Evolutionary conservation across 2,329 filamentous ascomycete genomes (phyloP).

Genomic region (Trichoderma arundinaceum): DNA sequence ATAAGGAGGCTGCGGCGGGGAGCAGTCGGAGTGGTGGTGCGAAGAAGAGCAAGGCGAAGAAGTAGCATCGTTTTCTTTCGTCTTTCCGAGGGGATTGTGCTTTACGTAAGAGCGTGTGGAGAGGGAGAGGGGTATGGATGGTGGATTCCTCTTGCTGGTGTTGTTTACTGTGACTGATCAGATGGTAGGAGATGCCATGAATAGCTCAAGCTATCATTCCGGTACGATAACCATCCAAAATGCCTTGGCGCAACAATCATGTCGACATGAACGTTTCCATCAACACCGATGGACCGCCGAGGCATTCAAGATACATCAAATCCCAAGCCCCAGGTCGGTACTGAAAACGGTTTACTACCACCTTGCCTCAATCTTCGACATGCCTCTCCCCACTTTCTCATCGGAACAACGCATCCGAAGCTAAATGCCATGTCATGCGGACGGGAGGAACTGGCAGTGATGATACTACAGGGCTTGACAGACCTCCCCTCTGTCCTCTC

Average conservation of each 20-base stretch:
- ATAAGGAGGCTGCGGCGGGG: slow-evolving; percentile 40
- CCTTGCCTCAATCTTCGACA: too few relatives aligned
- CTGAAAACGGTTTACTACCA: not conserved
- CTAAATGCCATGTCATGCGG: not conserved
- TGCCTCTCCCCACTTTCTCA: too few relatives aligned
- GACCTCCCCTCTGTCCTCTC: not conserved
- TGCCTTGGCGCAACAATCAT: not conserved
- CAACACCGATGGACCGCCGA: not conserved
- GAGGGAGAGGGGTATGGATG: not conserved
- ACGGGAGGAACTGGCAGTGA: not conserved
- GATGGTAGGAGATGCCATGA: not conserved
- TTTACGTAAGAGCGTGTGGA: not conserved
- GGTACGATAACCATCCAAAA: not conserved
- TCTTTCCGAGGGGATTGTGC: not conserved
- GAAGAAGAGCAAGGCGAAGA: slow-evolving; percentile 39
- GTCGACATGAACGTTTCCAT: not conserved
- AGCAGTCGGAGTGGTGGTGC: slow-evolving; percentile 44
- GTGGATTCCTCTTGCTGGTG: too few relatives aligned
- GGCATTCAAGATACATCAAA: not conserved
- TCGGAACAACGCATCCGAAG: not conserved
- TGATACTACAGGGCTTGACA: not conserved
- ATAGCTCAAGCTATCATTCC: not conserved
- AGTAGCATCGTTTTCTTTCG: not conserved
- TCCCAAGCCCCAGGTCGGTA: not conserved
- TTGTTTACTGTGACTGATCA: not conserved